Evolutionary conservation across 805 yeast genomes (phyloP).

Genomic region (Nakazawaea populi): DNA sequence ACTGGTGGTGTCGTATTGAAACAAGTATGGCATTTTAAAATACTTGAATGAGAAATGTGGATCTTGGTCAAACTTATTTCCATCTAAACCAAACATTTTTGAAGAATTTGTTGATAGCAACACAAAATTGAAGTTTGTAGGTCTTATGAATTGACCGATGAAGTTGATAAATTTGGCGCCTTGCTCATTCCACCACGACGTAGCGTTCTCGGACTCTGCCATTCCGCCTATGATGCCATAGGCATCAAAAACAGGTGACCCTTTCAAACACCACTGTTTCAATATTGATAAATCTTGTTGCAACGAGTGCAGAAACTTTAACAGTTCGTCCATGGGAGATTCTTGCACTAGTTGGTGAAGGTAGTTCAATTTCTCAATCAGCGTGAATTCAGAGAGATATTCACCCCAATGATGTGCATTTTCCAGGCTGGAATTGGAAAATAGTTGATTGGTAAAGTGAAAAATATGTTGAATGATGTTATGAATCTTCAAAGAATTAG

Average conservation of each 20-base stretch:
- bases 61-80: no score
- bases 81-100: no score
- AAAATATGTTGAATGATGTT: constrained; percentile 14
- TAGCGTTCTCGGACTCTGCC: constrained; percentile 25
- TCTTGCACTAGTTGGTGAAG: constrained; percentile 30
- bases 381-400: constrained; percentile 40
- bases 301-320: constrained; percentile 32
- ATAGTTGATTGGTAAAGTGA: neutral
- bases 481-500: neutral
- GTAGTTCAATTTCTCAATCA: constrained; percentile 40
- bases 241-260: constrained; percentile 27
- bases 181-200: constrained; percentile 35
- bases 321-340: constrained; percentile 44
- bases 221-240: constrained; percentile 20
- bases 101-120: constrained; percentile 23
- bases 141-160: constrained; percentile 21
- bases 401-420: constrained; percentile 25
- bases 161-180: constrained; percentile 31
- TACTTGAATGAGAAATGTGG: no score
- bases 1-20: neutral
- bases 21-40: no score
- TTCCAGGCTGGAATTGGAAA: constrained; percentile 1
- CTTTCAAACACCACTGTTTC: constrained; percentile 37
- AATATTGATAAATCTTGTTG: constrained; percentile 28
- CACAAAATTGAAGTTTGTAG: constrained; percentile 27